These are phyloP conservation scores for Talaromyces rugulosus DNA, from an alignment of 2,329 filamentous ascomycete species.

Conservation along the genomic window DNA sequence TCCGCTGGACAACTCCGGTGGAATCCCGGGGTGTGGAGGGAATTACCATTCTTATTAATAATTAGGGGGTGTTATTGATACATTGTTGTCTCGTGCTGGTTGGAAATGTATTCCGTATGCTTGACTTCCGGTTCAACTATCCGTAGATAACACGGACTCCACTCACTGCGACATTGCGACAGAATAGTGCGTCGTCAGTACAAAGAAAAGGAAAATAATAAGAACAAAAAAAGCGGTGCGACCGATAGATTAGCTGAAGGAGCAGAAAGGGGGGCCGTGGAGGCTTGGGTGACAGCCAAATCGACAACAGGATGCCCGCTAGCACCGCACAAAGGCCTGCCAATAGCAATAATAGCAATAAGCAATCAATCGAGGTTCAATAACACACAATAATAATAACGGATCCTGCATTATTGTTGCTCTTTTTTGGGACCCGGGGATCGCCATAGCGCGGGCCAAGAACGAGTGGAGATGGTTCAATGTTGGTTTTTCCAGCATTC, in stretches of 20 bases:
- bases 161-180: too few species aligned
- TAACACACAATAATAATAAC: not conserved
- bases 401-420: not conserved
- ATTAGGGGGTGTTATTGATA: not conserved
- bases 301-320: not conserved
- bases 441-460: not conserved
- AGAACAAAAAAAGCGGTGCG: not conserved
- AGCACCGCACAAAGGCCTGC: not conserved
- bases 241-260: not conserved
- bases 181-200: not conserved
- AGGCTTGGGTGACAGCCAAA: not conserved
- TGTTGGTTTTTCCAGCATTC: not conserved
- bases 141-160: not conserved
- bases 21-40: too few species aligned
- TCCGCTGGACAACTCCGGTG: not conserved
- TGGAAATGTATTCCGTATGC: not conserved
- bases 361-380: not conserved
- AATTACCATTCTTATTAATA: not conserved
- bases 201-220: not conserved
- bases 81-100: not conserved
- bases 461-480: not conserved
- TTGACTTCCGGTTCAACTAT: not conserved
- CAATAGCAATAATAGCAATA: not conserved
- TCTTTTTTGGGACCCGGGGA: not conserved
- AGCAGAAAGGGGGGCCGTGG: not conserved